Evolutionary conservation across 1,284 basidiomycete species (phyloP).

Genomic region (Mycena citricolor): DNA sequence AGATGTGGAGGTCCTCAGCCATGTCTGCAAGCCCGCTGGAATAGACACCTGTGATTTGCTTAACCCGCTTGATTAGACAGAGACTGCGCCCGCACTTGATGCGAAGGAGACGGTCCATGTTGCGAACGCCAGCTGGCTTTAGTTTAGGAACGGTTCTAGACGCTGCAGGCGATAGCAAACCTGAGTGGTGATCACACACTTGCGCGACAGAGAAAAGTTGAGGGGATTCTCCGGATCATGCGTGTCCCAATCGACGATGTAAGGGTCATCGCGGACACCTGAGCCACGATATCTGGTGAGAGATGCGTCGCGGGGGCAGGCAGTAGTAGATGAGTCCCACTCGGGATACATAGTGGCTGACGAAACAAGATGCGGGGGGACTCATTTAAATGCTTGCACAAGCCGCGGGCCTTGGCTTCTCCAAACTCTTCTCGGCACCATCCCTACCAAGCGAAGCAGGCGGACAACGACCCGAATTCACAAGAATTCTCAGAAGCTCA

Average conservation of each 20-base stretch:
- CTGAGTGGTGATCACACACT: conserved; percentile 58
- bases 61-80: neutral
- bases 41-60: conserved; percentile 49
- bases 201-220: conserved; percentile 52
- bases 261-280: conserved; percentile 52
- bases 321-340: conserved; percentile 21
- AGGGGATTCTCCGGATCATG: conserved; percentile 63
- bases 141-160: conserved; percentile 6
- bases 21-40: conserved; percentile 53
- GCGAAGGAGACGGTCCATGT: conserved; percentile 66
- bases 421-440: too few relatives aligned
- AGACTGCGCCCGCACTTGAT: conserved; percentile 10
- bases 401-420: too few relatives aligned
- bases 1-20: conserved; percentile 47
- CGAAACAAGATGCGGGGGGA: conserved; percentile 5
- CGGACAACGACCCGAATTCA: too few relatives aligned
- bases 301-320: conserved; percentile 14
- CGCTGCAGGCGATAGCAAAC: conserved; percentile 29
- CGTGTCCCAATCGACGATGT: conserved; percentile 55
- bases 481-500: too few relatives aligned
- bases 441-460: too few relatives aligned
- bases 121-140: conserved; percentile 40
- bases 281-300: conserved; percentile 36
- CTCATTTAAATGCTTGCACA: too few relatives aligned
- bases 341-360: conserved; percentile 12